Evolutionary conservation across 495 filamentous ascomycete genomes (phyloP).

Genomic region (Podospora australis): DNA sequence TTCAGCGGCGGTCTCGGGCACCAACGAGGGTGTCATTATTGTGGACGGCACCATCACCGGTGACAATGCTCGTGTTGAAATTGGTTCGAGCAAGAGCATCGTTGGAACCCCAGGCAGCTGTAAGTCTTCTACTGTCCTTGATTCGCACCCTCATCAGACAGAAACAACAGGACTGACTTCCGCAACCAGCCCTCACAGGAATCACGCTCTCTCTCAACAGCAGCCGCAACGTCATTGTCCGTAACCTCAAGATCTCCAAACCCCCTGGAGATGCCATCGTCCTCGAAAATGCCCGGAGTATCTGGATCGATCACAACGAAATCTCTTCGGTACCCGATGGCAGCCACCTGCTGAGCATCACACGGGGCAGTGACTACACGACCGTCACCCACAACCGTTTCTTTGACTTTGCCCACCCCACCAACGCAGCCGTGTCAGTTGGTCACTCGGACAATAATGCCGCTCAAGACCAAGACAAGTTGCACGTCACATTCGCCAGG

Average conservation of each 20-base stretch:
- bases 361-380: slow-evolving; percentile 43
- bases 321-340: slow-evolving; percentile 44
- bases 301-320: slow-evolving; percentile 62
- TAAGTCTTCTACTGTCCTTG: slow-evolving; percentile 6
- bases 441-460: slow-evolving; percentile 48
- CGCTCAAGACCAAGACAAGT: slow-evolving; percentile 41
- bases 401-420: slow-evolving; percentile 51
- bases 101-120: slow-evolving; percentile 32
- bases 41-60: slow-evolving; percentile 41
- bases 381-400: slow-evolving; percentile 35
- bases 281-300: slow-evolving; percentile 39
- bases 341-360: slow-evolving; percentile 50
- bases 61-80: slow-evolving; percentile 30
- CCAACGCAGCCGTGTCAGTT: slow-evolving; percentile 32
- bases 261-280: slow-evolving; percentile 47
- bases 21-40: slow-evolving; percentile 40
- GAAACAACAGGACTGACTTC: background rate
- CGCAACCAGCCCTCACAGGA: slow-evolving; percentile 27
- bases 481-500: slow-evolving; percentile 51
- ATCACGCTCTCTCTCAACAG: slow-evolving; percentile 36
- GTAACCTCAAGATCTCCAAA: slow-evolving; percentile 48
- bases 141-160: background rate
- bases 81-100: slow-evolving; percentile 49
- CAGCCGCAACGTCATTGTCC: slow-evolving; percentile 44
- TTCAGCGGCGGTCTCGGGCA: slow-evolving; percentile 34